Evolutionary conservation across 2,329 filamentous ascomycete genomes (phyloP), one percentile per base, ranked within the genome.

Genomic region (Rhinocladiella similis): DNA sequence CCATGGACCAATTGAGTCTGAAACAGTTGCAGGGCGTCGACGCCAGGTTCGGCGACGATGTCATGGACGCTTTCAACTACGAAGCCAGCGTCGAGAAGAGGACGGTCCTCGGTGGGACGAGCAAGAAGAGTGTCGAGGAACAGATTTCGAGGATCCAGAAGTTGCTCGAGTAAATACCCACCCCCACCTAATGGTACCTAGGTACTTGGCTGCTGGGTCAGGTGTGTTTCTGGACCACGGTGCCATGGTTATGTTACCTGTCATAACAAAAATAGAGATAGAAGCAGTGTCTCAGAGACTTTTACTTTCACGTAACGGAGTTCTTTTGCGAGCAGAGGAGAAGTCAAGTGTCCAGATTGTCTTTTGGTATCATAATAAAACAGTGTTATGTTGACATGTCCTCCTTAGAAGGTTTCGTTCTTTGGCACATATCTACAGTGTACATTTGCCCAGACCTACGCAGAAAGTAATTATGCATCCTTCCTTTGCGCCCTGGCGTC

Each of bases 11-110:
- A 67, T 76, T 91, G 42, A 82, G 78, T 0, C 75, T 86, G 42
- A 80, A 85, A 70, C 83, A 91, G 67, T 74, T 91, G 52, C 79
- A 88, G 75, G 78, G 72, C 3, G 82, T 95, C 2, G 88, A 93
- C 63, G 66, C 10, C 1, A 80, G 89, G 48, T 89, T 95, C 62
- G 85, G 82, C 27, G 80, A 85, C 56, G 90, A 94, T 69, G 83
- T 95, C 41, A 73, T 82, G 49, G 45, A 50, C 10, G 47, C 45
- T 4, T 89, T 96, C 69, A 83, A 95, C 74, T 96, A 94, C 68
- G 87, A 94, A 74, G 83, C 83, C 61, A 90, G 87, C 59, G 90
- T 96, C 4, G 91, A 96, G 80, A 82, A 88, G 77, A 84, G 88
- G 67, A 82, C 85, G 38, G 87, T 89, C 1, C 85, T 85, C 65